Percentiles rank a stretch among this genome's conserved stretches.
phyloP scores from a whole-genome alignment of 2,329 filamentous ascomycete species.

The Stylonectria norvegica region DNA sequence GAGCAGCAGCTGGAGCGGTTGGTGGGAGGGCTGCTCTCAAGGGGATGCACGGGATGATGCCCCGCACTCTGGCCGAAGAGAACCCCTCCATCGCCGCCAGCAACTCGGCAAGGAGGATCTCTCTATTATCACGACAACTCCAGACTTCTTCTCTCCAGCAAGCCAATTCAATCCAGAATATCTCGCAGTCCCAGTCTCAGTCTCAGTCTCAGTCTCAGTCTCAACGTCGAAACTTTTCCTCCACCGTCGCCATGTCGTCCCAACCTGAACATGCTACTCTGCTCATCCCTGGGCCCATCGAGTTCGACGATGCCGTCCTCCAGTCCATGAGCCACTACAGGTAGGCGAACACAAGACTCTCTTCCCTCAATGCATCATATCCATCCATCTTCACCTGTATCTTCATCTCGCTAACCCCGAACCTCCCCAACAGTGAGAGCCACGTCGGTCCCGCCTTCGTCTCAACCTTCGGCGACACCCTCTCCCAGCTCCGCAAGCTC shows the following conservation, averaged over 20 bases:
- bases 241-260: conserved; percentile 52
- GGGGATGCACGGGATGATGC: conserved; percentile 20
- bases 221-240: conserved; percentile 23
- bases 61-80: conserved; percentile 30
- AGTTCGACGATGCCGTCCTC: conserved; percentile 96
- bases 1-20: conserved; percentile 4
- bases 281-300: conserved; percentile 95
- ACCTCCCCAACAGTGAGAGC: conserved; percentile 67
- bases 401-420: background rate
- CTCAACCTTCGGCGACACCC: conserved; percentile 82
- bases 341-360: conserved; percentile 52
- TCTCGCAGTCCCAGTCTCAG: conserved; percentile 12
- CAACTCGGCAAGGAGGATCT: conserved; percentile 29
- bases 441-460: conserved; percentile 90
- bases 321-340: conserved; percentile 94
- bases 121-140: conserved; percentile 27
- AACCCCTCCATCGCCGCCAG: conserved; percentile 29
- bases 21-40: conserved; percentile 10
- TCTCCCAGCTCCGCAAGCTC: conserved; percentile 84
- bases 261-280: conserved; percentile 66
- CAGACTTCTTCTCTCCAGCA: conserved; percentile 15
- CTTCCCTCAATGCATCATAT: too few species aligned
- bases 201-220: conserved; percentile 14
- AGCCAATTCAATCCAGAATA: too few species aligned
- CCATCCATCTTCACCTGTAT: too few species aligned